Evolutionary conservation across 352 stramenopile species (phyloP).

Genomic region (Hyaloperonospora arabidopsidis): DNA sequence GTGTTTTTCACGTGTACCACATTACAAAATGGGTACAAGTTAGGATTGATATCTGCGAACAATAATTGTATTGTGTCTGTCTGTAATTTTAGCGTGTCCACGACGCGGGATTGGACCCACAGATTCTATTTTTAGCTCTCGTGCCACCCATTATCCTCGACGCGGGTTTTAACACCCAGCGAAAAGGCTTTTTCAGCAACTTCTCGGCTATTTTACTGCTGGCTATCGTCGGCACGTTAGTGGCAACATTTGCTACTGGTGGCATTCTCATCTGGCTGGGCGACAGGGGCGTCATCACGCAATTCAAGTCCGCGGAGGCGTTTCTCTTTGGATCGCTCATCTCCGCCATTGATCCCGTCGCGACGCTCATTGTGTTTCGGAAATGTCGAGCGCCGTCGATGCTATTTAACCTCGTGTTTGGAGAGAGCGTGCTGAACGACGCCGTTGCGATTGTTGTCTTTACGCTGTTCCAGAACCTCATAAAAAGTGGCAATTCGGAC

Average conservation of each 20-base stretch:
- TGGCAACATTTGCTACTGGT: slow-evolving; percentile 46
- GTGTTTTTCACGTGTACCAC: slow-evolving; percentile 1
- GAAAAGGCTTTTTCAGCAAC: slow-evolving; percentile 53
- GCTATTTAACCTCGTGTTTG: slow-evolving; percentile 92
- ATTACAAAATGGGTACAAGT: no score
- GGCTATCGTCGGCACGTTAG: slow-evolving; percentile 40
- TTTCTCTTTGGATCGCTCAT: slow-evolving; percentile 89
- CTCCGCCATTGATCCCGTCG: slow-evolving; percentile 88
- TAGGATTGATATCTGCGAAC: no score
- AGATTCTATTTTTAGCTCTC: slow-evolving; percentile 57
- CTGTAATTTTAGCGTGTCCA: slow-evolving; percentile 27
- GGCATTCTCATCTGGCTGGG: slow-evolving; percentile 39
- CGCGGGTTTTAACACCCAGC: slow-evolving; percentile 56
- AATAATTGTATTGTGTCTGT: not conserved
- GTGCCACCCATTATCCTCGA: slow-evolving; percentile 62
- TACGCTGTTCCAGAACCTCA: slow-evolving; percentile 47
- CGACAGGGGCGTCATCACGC: slow-evolving; percentile 40
- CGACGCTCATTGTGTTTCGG: slow-evolving; percentile 88
- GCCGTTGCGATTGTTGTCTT: slow-evolving; percentile 85
- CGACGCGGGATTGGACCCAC: slow-evolving; percentile 41
- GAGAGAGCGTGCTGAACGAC: slow-evolving; percentile 89
- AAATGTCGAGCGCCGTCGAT: slow-evolving; percentile 59
- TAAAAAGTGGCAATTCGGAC: slow-evolving; percentile 43
- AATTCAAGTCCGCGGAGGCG: slow-evolving; percentile 70
- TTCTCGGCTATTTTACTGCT: slow-evolving; percentile 39